Conservation (phyloP, 768 basidiomycete genomes). For the Vararia minispora region DNA sequence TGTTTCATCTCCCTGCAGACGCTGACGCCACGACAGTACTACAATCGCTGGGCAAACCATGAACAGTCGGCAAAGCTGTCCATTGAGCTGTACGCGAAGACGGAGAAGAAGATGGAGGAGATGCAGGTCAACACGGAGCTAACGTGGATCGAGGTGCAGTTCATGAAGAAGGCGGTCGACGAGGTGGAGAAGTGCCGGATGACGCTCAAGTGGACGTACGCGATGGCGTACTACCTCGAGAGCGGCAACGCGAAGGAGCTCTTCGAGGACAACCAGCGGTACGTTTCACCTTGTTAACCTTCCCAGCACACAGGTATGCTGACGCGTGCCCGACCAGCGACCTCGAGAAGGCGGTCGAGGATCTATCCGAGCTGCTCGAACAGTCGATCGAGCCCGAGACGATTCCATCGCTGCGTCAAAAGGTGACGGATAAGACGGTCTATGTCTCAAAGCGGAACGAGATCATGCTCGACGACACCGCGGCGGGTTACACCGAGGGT, state of each 20-base stretch:
- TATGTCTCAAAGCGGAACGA: conserved; percentile 97
- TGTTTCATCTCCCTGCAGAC: background rate
- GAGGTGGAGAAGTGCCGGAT: conserved; percentile 81
- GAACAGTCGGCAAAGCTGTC: conserved; percentile 98
- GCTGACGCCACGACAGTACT: conserved; percentile 52
- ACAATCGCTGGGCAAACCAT: conserved; percentile 99
- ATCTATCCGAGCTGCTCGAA: conserved; percentile 87
- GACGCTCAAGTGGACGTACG: conserved; percentile 99
- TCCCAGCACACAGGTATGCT: background rate
- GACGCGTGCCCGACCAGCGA: conserved; percentile 40
- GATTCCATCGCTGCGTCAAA: conserved; percentile 74
- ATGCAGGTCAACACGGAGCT: conserved; percentile 89
- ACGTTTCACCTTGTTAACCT: conserved; percentile 12
- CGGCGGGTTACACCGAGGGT: conserved; percentile 77
- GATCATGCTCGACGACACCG: conserved; percentile 91
- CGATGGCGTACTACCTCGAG: conserved; percentile 95
- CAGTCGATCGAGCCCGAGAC: conserved; percentile 79
- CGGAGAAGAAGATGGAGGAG: conserved; percentile 99
- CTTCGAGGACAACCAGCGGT: conserved; percentile 96
- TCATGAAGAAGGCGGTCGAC: conserved; percentile 98
- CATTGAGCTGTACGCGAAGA: conserved; percentile 82
- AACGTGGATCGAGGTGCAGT: conserved; percentile 98
- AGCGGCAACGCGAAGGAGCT: conserved; percentile 88
- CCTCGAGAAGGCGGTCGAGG: conserved; percentile 90
- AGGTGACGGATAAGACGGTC: conserved; percentile 94